These are phyloP conservation scores for Ramaria rubella DNA, from an alignment of 768 basidiomycete species.

Conservation along the genomic window DNA sequence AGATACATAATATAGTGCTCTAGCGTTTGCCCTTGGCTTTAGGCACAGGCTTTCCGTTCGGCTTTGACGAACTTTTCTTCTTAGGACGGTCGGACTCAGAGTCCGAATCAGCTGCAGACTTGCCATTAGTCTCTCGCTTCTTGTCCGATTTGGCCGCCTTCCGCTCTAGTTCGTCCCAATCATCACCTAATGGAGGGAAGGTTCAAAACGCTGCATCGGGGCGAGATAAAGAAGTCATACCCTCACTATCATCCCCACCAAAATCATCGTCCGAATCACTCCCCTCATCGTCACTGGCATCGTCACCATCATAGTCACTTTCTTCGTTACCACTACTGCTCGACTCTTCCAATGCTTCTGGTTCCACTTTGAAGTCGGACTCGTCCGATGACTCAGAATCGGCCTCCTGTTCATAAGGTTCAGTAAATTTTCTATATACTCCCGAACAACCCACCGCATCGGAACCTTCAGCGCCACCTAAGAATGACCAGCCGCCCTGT, in stretches of 20 bases:
- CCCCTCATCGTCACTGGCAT: conserved; percentile 51
- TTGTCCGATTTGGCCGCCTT: conserved; percentile 80
- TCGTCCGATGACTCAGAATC: conserved; percentile 60
- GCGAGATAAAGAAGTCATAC: conserved; percentile 22
- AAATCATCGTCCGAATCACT: conserved; percentile 55
- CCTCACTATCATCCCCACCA: conserved; percentile 54
- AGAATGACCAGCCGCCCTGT: conserved; percentile 92
- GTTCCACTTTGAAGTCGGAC: conserved; percentile 58
- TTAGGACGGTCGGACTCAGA: conserved; percentile 33
- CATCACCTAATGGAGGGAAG: conserved; percentile 52
- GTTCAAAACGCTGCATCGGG: conserved; percentile 3
- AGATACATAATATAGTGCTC: neutral
- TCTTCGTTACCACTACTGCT: conserved; percentile 41
- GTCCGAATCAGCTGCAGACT: conserved; percentile 30
- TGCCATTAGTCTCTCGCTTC: conserved; percentile 31
- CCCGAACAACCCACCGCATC: conserved; percentile 49
- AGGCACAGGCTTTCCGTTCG: conserved; percentile 15
- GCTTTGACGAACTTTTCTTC: conserved; percentile 31
- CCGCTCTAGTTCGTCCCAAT: conserved; percentile 93
- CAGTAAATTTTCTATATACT: neutral
- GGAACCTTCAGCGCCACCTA: conserved; percentile 56
- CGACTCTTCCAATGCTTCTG: conserved; percentile 33
- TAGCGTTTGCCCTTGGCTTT: conserved; percentile 9
- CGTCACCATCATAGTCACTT: conserved; percentile 48
- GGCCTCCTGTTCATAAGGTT: conserved; percentile 29